Base-by-base conservation (phyloP, 305 asterid species). In the Andrographis paniculata region DNA sequence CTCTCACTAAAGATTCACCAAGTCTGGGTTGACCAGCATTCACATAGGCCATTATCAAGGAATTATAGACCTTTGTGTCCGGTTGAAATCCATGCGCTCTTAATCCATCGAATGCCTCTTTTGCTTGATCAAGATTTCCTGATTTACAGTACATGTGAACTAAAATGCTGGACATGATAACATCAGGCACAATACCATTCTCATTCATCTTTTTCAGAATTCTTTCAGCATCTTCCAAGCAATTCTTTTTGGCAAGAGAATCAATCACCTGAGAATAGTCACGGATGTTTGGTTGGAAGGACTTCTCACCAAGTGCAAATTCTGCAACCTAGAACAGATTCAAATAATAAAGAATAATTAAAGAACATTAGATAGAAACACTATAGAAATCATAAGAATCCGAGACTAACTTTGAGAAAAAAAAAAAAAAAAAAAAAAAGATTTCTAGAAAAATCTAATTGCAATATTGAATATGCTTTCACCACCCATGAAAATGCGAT, bases 191-290 rank as follows among this genome's bases (percentile, higher is more conserved):
- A 54, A 78, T 69, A 36, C 92, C 94, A 14, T 61, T 78, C 41
- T 73, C 82, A 38, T 48, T 65, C 98, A 89, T 89, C 70, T 70
- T 82, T 57, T 65, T 67, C 14, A 80, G 69, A 60, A 82, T 71
- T 71, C 86, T 82, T 56, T 85, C 88, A 7, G 80, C 88, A 67
- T 82, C 94, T 60, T 78, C 67, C 9, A 63, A 12, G 40, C 60
- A 72, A 50, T 76, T 73, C 56, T 71, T 76, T 61, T 52, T 63
- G 33, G 84, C 73, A 60, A 67, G 66, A 56, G 76, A 74, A 31
- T 76, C 82, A 46, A 82, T 57, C 52, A 89, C 69, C 47, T 75
- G 82, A 15, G 93, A 73, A 59, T 78, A 89, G 74, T 89, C 98
- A 0, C 66, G 80, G 20, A 64, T 44, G 56, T 60, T 86, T 53